Conservation (phyloP, 2,329 filamentous ascomycete species). For the Penicillium sp. region DNA sequence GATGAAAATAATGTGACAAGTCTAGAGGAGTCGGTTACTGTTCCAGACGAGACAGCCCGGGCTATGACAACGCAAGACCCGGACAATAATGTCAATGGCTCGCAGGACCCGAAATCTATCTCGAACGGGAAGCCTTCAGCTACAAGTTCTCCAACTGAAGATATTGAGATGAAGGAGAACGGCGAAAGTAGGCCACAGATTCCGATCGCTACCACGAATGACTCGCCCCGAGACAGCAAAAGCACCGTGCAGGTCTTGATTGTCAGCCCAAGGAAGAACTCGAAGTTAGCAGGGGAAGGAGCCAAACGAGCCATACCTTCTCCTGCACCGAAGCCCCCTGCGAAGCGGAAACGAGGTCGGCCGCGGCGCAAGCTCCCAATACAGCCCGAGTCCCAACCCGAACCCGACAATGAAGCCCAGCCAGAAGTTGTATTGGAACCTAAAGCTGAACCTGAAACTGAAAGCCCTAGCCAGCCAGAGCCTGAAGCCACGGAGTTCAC, state of each 20-base stretch:
- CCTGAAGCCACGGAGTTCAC: neutral
- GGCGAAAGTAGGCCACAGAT: neutral
- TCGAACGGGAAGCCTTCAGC: neutral
- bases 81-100: neutral
- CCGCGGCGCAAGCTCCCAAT: constrained; percentile 1
- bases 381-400: neutral
- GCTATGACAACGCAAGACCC: neutral
- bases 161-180: neutral
- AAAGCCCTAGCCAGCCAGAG: neutral
- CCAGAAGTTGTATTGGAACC: neutral
- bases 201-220: neutral
- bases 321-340: constrained; percentile 13
- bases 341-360: constrained; percentile 18
- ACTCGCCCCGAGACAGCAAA: neutral
- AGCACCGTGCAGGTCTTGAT: constrained; percentile 14
- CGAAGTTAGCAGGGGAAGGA: neutral
- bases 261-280: constrained; percentile 4
- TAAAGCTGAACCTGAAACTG: neutral
- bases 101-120: neutral
- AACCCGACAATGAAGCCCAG: neutral
- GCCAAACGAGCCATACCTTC: constrained; percentile 14
- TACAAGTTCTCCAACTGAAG: neutral
- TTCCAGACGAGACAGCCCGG: neutral
- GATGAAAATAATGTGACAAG: neutral
- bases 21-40: neutral